Evolutionary conservation across 2,329 filamentous ascomycete species (phyloP), one percentile per base, ranked within the genome.

Genomic region (Aureobasidium sp.): DNA sequence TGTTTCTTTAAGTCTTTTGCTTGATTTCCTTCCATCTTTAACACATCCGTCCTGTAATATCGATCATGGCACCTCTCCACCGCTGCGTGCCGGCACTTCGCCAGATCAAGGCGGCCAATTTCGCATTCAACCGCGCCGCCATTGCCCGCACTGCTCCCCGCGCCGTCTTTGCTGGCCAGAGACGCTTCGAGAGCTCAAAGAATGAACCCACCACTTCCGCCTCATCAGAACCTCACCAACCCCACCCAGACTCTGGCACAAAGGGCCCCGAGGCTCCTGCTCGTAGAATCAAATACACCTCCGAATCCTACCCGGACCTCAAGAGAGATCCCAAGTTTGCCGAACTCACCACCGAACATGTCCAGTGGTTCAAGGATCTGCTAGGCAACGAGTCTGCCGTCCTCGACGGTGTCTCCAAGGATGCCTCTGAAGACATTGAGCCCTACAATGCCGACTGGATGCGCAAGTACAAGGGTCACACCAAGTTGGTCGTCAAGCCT

Each of bases 371-470:
- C 81, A 86, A 88, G 73, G 79, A 85, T 22, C 77, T 97, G n/a
- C 82, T 99, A 37, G 90, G 91, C 61, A 82, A 84, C 53, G 85
- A 87, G 39, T 89, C 88, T 39, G 91, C 91, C 1, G 81, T 97
- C 57, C 84, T 97, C 64, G 92, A 97, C 72, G 90, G 90, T 56
- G 82, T 96, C 61, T 90, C 86, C 3, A 76, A 84, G 67, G 85
- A 92, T 74, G 86, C 86, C 15, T 78, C 81, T 2, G 89, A 90
- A 69, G 94, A 97, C 72, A 82, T 97, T 67, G 90, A 94, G 73
- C 84, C 89, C 8, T 99, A 91, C 82, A 99, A 99, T 76, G 86
- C 87, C 72, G 94, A 99, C 78, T 99, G 95, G 94, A 97, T 99
- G 92, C 87, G 90, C 76, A 99, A 99, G 78, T 99, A 96, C 79